Percentiles rank a stretch among this genome's conserved stretches.
phyloP scores from a whole-genome alignment of 2,329 filamentous ascomycete species.

The Fusarium duplospermum region DNA sequence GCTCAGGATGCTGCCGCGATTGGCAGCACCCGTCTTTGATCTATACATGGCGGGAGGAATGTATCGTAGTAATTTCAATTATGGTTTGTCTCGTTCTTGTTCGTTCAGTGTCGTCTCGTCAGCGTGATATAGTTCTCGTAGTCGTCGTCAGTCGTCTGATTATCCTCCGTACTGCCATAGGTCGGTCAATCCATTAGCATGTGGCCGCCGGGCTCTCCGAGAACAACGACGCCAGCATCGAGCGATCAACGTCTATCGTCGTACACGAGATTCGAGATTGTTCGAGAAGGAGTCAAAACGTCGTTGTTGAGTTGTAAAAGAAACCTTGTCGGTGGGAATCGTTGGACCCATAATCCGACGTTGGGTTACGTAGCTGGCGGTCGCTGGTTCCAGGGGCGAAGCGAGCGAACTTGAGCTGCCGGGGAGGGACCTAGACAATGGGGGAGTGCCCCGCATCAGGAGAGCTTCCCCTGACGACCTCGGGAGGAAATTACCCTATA shows the following conservation, averaged over 20 bases:
- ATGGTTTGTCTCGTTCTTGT: background rate
- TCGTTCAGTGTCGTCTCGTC: background rate
- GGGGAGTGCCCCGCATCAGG: slow-evolving; percentile 28
- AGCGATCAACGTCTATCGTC: background rate
- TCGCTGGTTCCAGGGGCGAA: slow-evolving; percentile 2
- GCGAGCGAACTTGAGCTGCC: background rate
- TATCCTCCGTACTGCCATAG: slow-evolving; percentile 24
- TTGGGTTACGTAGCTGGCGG: slow-evolving; percentile 30
- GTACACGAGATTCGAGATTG: background rate
- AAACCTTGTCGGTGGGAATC: slow-evolving; percentile 10
- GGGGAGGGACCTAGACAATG: background rate
- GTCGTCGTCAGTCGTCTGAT: slow-evolving; percentile 20
- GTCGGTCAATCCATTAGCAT: slow-evolving; percentile 33
- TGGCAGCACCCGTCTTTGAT: slow-evolving; percentile 54
- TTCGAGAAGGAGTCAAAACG: background rate
- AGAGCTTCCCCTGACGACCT: slow-evolving; percentile 9
- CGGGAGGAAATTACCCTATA: slow-evolving; percentile 34
- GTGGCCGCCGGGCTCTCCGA: slow-evolving; percentile 29
- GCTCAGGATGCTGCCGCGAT: slow-evolving; percentile 71
- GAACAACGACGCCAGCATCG: slow-evolving; percentile 31
- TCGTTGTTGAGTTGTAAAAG: slow-evolving; percentile 11
- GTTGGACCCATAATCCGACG: background rate
- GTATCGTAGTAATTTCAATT: slow-evolving; percentile 11
- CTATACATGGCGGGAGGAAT: slow-evolving; percentile 53
- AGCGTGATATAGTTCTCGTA: background rate